Percentiles rank a stretch among this genome's conserved stretches.
Conservation (phyloP, 495 filamentous ascomycete genomes). For the Staphylotrichum tortipilum region DNA sequence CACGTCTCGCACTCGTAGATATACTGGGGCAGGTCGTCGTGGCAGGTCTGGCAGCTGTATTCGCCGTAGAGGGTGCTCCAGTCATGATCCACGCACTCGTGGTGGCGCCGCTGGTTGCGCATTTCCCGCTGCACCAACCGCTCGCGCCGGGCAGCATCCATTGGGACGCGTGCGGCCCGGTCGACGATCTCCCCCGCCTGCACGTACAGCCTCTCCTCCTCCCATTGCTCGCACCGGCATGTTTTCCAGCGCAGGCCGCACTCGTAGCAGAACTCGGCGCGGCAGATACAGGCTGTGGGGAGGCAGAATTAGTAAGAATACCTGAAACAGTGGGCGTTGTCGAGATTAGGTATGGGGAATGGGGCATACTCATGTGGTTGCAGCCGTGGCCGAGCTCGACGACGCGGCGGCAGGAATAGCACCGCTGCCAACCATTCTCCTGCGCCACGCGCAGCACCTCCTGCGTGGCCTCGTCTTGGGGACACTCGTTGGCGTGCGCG, state of each 20-base stretch:
- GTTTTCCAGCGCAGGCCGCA: conserved; percentile 46
- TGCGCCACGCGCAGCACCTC: conserved; percentile 27
- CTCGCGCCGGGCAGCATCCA: background rate
- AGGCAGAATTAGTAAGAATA: background rate
- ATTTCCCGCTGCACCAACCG: conserved; percentile 4
- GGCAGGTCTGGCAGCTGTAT: conserved; percentile 21
- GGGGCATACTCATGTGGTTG: conserved; percentile 36
- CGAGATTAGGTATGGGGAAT: background rate
- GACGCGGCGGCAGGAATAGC: conserved; percentile 28
- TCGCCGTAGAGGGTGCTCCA: conserved; percentile 15
- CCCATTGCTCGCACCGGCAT: conserved; percentile 33
- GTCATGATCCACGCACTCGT: conserved; percentile 14
- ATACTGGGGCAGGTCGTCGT: conserved; percentile 13
- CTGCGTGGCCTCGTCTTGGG: conserved; percentile 28
- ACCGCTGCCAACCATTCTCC: conserved; percentile 36
- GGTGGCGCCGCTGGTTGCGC: conserved; percentile 16
- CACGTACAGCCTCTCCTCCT: conserved; percentile 2
- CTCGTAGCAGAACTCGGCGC: conserved; percentile 50
- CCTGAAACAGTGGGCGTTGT: background rate
- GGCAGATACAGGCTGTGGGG: conserved; percentile 38
- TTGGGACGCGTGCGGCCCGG: background rate
- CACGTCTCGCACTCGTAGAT: conserved; percentile 29
- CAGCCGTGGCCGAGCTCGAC: conserved; percentile 39
- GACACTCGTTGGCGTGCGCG: conserved; percentile 36
- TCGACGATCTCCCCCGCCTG: conserved; percentile 7